Evolutionary conservation across 2,329 filamentous ascomycete genomes (phyloP).

Genomic region (Fusarium marasasianum): DNA sequence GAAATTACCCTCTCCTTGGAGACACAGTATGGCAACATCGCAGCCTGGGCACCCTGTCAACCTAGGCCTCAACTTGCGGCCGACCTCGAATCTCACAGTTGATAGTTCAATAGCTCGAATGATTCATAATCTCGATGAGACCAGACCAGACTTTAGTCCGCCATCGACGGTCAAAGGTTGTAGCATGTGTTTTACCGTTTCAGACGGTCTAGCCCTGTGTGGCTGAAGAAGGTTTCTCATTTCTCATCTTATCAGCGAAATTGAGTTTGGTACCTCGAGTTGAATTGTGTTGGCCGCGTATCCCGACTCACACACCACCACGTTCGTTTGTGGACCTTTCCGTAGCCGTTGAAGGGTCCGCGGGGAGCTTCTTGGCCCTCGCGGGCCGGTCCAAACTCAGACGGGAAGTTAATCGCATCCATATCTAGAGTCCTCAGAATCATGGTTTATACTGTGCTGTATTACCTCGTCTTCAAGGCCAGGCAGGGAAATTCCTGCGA

Average conservation of each 20-base stretch:
- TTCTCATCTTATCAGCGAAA: background rate
- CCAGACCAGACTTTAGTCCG: slow-evolving; percentile 15
- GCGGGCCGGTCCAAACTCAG: slow-evolving; percentile 35
- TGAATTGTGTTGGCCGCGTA: slow-evolving; percentile 4
- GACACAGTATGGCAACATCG: background rate
- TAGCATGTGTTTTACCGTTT: background rate
- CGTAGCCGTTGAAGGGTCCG: slow-evolving; percentile 29
- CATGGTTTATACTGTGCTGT: slow-evolving; percentile 9
- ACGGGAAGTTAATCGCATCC: slow-evolving; percentile 27
- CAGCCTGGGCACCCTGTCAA: slow-evolving; percentile 17
- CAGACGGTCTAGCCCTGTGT: slow-evolving; percentile 26
- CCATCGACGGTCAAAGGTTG: background rate
- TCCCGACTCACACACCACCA: slow-evolving; percentile 26
- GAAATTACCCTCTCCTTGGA: background rate
- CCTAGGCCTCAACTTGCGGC: slow-evolving; percentile 10
- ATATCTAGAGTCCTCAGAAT: slow-evolving; percentile 7
- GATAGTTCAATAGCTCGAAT: slow-evolving; percentile 6
- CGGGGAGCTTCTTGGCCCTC: slow-evolving; percentile 19
- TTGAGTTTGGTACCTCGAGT: slow-evolving; percentile 34
- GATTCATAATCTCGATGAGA: slow-evolving; percentile 25
- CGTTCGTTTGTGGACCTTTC: slow-evolving; percentile 15
- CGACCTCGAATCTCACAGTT: slow-evolving; percentile 13
- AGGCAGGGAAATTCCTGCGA: slow-evolving; percentile 4
- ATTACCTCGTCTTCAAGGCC: background rate
- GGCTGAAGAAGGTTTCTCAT: slow-evolving; percentile 6